These are phyloP conservation scores for Colletotrichum truncatum DNA, from an alignment of 2,329 filamentous ascomycete species.

Conservation along the genomic window DNA sequence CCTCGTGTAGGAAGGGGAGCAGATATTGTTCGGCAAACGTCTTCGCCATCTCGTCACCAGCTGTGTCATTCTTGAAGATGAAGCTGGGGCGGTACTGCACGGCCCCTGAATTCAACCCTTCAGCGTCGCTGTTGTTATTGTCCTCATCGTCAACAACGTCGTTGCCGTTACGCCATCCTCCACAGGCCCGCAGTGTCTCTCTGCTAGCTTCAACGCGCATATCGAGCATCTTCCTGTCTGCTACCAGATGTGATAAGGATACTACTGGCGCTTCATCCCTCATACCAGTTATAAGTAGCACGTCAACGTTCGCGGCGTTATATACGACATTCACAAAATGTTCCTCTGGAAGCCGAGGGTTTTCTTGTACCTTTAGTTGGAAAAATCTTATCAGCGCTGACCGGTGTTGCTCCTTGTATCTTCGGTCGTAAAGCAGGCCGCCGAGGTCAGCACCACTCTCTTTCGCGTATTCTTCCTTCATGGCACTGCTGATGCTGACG, in stretches of 20 bases:
- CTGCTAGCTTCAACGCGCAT: slow-evolving; percentile 55
- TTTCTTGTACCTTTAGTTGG: slow-evolving; percentile 49
- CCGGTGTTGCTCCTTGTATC: slow-evolving; percentile 70
- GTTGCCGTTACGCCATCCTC: slow-evolving; percentile 36
- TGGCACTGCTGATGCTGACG: slow-evolving; percentile 65
- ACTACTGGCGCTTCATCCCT: slow-evolving; percentile 68
- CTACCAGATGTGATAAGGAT: slow-evolving; percentile 61
- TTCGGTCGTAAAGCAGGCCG: slow-evolving; percentile 60
- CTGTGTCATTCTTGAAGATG: slow-evolving; percentile 60
- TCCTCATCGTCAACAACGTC: slow-evolving; percentile 13
- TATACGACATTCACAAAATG: slow-evolving; percentile 59
- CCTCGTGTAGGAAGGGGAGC: slow-evolving; percentile 54
- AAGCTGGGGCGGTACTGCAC: slow-evolving; percentile 50
- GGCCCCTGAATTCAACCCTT: not conserved
- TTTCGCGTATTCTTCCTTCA: slow-evolving; percentile 65
- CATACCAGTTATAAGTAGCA: slow-evolving; percentile 71
- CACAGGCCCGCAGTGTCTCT: slow-evolving; percentile 46
- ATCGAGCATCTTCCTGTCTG: slow-evolving; percentile 62
- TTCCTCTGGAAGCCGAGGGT: slow-evolving; percentile 57
- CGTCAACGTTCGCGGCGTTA: slow-evolving; percentile 52
- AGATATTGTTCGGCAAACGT: slow-evolving; percentile 52
- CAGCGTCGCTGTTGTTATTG: slow-evolving; percentile 15
- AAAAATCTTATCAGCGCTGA: slow-evolving; percentile 61
- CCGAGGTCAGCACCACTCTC: slow-evolving; percentile 55
- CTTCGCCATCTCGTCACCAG: slow-evolving; percentile 47